phyloP scores from a whole-genome alignment of 257 asterid species.

The Jasminum sambac region DNA sequence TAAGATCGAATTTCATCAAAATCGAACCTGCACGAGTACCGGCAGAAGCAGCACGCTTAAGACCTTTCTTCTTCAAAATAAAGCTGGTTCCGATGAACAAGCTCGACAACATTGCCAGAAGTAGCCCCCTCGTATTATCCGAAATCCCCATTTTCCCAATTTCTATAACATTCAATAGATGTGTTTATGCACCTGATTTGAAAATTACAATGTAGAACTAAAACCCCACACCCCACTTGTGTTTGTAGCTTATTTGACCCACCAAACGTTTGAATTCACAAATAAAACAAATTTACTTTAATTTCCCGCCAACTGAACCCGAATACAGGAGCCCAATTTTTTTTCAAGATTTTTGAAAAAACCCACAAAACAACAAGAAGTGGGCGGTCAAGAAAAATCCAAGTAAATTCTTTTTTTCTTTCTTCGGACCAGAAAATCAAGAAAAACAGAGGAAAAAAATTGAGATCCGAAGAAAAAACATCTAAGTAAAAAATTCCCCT shows the following conservation, averaged over 20 bases:
- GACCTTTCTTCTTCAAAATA: slow-evolving; percentile 90
- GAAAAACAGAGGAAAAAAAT: not conserved
- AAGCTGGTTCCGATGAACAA: slow-evolving; percentile 90
- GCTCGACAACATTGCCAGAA: slow-evolving; percentile 82
- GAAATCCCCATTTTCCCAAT: slow-evolving; percentile 44
- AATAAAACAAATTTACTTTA: slow-evolving; percentile 3
- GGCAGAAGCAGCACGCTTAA: slow-evolving; percentile 79
- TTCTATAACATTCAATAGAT: slow-evolving; percentile 6
- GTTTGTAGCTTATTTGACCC: not conserved
- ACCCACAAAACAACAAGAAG: slow-evolving; percentile 14
- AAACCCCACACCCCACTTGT: slow-evolving; percentile 10
- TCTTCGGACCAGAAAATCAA: not conserved
- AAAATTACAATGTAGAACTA: slow-evolving; percentile 2
- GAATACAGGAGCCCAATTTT: slow-evolving; percentile 1
- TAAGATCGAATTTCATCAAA: not conserved
- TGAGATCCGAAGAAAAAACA: not conserved
- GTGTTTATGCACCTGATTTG: slow-evolving; percentile 16
- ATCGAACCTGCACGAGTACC: slow-evolving; percentile 71
- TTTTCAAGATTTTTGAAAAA: slow-evolving; percentile 15
- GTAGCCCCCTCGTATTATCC: slow-evolving; percentile 74
- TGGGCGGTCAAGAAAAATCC: not conserved
- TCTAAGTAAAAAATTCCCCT: not conserved
- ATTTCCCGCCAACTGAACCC: slow-evolving; percentile 48
- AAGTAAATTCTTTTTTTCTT: not conserved
- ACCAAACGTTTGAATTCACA: not conserved